A percentile compares a stretch with the other conserved stretches of the same genome.
phyloP scores from a whole-genome alignment of 768 basidiomycete species.

The Nevesoporus exiguus region DNA sequence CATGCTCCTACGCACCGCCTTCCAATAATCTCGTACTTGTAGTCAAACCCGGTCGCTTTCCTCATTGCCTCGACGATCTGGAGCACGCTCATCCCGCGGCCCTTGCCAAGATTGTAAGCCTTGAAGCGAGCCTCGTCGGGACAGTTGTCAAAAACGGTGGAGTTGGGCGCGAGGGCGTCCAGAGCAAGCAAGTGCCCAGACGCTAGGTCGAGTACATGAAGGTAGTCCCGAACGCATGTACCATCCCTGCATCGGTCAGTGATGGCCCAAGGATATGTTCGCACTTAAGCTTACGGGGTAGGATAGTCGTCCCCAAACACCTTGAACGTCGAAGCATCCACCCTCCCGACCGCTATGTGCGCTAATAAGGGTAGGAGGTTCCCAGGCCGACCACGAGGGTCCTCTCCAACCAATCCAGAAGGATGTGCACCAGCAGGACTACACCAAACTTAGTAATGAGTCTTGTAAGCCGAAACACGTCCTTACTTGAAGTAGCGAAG shows the following conservation, averaged over 20 bases:
- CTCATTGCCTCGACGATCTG: slow-evolving; percentile 95
- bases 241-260: slow-evolving; percentile 61
- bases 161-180: slow-evolving; percentile 67
- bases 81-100: slow-evolving; percentile 86
- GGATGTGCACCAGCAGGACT: slow-evolving; percentile 99
- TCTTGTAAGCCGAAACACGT: neutral
- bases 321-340: slow-evolving; percentile 63
- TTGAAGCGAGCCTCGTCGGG: slow-evolving; percentile 65
- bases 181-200: slow-evolving; percentile 89
- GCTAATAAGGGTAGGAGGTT: slow-evolving; percentile 92
- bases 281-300: slow-evolving; percentile 60
- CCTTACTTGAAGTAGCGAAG: slow-evolving; percentile 95
- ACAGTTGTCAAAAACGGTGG: slow-evolving; percentile 53
- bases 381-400: slow-evolving; percentile 91
- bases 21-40: slow-evolving; percentile 85
- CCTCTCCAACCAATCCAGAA: slow-evolving; percentile 92
- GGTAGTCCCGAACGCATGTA: slow-evolving; percentile 95
- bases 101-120: slow-evolving; percentile 96
- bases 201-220: slow-evolving; percentile 94
- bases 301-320: slow-evolving; percentile 98
- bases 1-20: slow-evolving; percentile 60
- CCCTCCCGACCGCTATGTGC: slow-evolving; percentile 90
- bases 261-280: too few relatives aligned
- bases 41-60: slow-evolving; percentile 84
- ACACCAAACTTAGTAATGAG: slow-evolving; percentile 5